Evolutionary conservation across 139 green algal genomes (phyloP), one percentile per base, ranked within the genome.

Genomic region (Yamagishiella unicocca): DNA sequence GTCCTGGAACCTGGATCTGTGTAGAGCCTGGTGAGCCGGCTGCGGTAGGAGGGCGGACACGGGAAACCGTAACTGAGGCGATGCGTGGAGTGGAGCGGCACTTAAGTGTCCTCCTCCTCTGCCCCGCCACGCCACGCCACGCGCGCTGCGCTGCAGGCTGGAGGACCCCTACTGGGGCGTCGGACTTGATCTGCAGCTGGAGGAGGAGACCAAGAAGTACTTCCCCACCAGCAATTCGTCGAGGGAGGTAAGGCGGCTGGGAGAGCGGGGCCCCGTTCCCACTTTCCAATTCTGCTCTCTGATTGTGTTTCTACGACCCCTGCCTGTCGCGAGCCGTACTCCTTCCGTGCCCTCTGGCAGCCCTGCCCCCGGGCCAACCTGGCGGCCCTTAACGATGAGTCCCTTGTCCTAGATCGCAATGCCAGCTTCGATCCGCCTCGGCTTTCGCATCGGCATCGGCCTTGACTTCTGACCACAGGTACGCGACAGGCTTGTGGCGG

Each of bases 161-260:
- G 87, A 94, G 58, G 82, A 86, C 71, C 25, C 68, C 33, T 80
- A 90, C 25, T 82, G 92, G 42, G 87, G 94, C 1, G 82, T 98
- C 2, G 95, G 95, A 14, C 87, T 99, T 73, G 37, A 85, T 6
- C 86, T 99, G 71, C 62, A 61, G 4, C 66, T 93, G 38, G 96
- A 99, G 79, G 82, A 89, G 66, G 94, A 93, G 22, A 98, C 93
- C 17, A 84, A 71, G 17, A 99, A 99, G 86, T 95, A 85, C 33
- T 99, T 98, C 85, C 97, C 97, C 0, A 81, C 84, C 25, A 95
- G 90, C 82, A 97, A 98, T 89, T 93, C 77, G 24, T 89, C 91
- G 25, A 85, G 86, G 58, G 94, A 98, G 74, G 96, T 98, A n/a
- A 55, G 92, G 8, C 8, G 54, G n/a, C n/a, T n/a, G n/a, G n/a